Percentiles rank a stretch among this genome's conserved stretches.
Evolutionary conservation across 495 filamentous ascomycete genomes (phyloP).

Genomic region (Xylaria grammica): DNA sequence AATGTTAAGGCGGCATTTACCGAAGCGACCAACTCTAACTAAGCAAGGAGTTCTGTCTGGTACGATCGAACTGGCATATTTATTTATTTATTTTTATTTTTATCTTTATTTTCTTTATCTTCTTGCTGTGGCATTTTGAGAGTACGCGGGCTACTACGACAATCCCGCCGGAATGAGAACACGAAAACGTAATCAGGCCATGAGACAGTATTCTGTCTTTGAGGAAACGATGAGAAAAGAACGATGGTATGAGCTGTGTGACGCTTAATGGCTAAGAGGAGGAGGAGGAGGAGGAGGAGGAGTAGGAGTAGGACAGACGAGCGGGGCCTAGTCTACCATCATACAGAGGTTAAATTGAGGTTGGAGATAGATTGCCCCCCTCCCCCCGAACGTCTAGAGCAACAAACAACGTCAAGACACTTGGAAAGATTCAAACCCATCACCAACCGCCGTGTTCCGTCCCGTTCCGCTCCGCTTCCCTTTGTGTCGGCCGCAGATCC

Average conservation of each 20-base stretch:
- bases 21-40: slow-evolving; percentile 3
- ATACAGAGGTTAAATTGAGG: slow-evolving; percentile 11
- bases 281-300: not conserved
- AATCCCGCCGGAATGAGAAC: slow-evolving; percentile 36
- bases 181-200: slow-evolving; percentile 29
- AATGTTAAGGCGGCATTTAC: slow-evolving; percentile 30
- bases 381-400: slow-evolving; percentile 1
- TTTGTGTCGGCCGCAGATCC: no score
- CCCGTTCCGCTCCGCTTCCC: no score
- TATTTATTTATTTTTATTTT: no score
- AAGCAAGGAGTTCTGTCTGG: slow-evolving; percentile 10
- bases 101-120: no score
- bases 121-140: slow-evolving; percentile 34
- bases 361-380: slow-evolving; percentile 9
- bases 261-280: slow-evolving; percentile 11
- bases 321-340: slow-evolving; percentile 6
- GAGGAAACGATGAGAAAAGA: slow-evolving; percentile 1
- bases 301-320: not conserved
- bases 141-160: slow-evolving; percentile 26
- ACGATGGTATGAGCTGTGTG: not conserved
- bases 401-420: slow-evolving; percentile 5
- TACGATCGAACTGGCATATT: slow-evolving; percentile 12
- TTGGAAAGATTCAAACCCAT: not conserved
- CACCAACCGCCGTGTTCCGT: no score
- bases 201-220: slow-evolving; percentile 20